A percentile compares a stretch with the other conserved stretches of the same genome.
phyloP scores from a whole-genome alignment of 441 rosid genomes.

The Croton setiger region DNA sequence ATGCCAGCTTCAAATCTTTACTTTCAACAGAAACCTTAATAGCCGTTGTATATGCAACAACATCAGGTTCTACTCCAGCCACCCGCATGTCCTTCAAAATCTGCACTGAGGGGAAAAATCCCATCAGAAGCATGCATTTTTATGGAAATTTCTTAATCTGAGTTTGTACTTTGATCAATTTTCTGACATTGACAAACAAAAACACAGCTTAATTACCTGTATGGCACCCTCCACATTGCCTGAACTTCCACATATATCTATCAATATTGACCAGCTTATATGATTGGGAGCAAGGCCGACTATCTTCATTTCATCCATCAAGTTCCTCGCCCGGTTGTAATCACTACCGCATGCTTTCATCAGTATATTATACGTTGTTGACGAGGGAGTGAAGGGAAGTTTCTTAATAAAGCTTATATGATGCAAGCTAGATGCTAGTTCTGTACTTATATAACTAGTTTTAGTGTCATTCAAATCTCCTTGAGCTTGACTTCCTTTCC shows the following conservation, averaged over 20 bases:
- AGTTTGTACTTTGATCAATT: not conserved
- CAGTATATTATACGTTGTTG: conserved; percentile 66
- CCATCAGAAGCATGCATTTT: conserved; percentile 2
- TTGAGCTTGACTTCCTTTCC: conserved; percentile 47
- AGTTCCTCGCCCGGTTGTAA: conserved; percentile 56
- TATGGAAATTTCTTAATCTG: not conserved
- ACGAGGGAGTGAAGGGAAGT: conserved; percentile 63
- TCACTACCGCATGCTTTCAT: conserved; percentile 86
- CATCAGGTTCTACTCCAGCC: conserved; percentile 79
- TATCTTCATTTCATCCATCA: conserved; percentile 82
- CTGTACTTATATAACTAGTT: conserved; percentile 20
- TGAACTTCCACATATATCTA: conserved; percentile 69
- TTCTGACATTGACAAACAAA: conserved; percentile 2
- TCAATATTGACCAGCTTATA: conserved; percentile 89
- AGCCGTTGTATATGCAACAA: conserved; percentile 82
- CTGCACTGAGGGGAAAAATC: conserved; percentile 55
- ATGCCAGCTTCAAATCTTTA: conserved; percentile 59
- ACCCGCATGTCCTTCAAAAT: conserved; percentile 70
- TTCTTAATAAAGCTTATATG: conserved; percentile 42
- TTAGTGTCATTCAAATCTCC: conserved; percentile 27
- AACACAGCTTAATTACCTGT: conserved; percentile 71
- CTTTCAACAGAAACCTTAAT: conserved; percentile 83
- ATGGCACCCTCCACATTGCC: conserved; percentile 71
- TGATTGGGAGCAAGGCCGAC: conserved; percentile 72
- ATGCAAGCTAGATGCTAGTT: conserved; percentile 29